phyloP scores from a whole-genome alignment of 768 basidiomycete genomes.

The Pseudohyphozyma bogoriensis region DNA sequence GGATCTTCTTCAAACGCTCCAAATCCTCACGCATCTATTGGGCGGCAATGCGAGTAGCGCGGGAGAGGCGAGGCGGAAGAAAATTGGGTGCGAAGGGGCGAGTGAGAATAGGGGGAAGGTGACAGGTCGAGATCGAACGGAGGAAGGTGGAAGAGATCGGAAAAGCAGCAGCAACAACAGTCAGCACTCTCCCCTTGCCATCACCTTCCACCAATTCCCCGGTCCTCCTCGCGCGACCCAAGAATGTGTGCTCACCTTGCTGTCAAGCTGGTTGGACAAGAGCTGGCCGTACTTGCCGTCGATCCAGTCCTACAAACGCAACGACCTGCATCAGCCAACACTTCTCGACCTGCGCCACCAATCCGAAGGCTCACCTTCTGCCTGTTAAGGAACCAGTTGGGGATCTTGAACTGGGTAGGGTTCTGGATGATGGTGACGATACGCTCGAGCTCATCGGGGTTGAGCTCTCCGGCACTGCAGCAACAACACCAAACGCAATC shows the following conservation, averaged over 20 bases:
- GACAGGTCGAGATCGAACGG: too few relatives aligned
- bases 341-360: background rate
- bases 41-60: background rate
- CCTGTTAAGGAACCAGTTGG: constrained; percentile 98
- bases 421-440: constrained; percentile 99
- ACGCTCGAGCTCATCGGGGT: constrained; percentile 98
- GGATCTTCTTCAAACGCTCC: constrained; percentile 97
- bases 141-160: too few relatives aligned
- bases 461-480: constrained; percentile 88
- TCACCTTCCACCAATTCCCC: too few relatives aligned
- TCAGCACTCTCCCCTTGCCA: background rate
- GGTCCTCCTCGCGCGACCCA: background rate
- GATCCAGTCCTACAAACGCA: constrained; percentile 54
- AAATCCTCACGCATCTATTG: constrained; percentile 66
- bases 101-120: too few relatives aligned
- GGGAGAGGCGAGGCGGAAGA: background rate
- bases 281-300: constrained; percentile 96
- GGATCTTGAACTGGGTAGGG: constrained; percentile 99
- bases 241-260: constrained; percentile 51
- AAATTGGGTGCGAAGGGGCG: background rate
- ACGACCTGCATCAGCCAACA: background rate
- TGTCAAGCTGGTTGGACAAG: constrained; percentile 91
- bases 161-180: too few relatives aligned
- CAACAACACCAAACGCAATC: background rate
- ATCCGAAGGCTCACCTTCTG: constrained; percentile 50